phyloP scores from a whole-genome alignment of 805 yeast species.

The Starmerella ratchasimensis region DNA sequence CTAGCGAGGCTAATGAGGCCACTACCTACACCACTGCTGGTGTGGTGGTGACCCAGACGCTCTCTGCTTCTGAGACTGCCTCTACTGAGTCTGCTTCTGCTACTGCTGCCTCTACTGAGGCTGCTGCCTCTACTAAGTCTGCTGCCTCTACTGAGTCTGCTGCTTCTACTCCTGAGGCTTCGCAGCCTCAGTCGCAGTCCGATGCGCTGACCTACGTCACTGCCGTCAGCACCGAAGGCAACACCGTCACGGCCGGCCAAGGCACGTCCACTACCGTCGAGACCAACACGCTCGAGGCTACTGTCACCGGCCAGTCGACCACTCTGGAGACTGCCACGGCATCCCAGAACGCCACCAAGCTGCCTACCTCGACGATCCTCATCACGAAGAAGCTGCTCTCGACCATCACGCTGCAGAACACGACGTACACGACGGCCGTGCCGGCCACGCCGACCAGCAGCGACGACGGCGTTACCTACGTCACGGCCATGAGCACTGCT shows the following conservation, averaged over 20 bases:
- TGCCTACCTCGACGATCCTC: conserved; percentile 13
- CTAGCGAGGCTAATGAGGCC: neutral
- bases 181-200: neutral
- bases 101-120: neutral
- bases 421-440: conserved; percentile 9
- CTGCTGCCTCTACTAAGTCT: neutral
- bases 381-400: conserved; percentile 12
- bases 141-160: neutral
- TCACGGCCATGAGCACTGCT: conserved; percentile 16
- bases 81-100: neutral
- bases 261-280: conserved; percentile 1
- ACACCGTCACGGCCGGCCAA: conserved; percentile 1
- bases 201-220: conserved; percentile 9
- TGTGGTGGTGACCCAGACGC: no score
- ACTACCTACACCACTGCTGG: no score
- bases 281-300: conserved; percentile 1
- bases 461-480: conserved; percentile 14
- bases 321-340: neutral
- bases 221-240: conserved; percentile 5
- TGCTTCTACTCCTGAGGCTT: neutral
- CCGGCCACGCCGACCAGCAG: conserved; percentile 6
- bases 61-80: no score
- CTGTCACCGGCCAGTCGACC: conserved; percentile 1
- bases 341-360: neutral
- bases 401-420: conserved; percentile 14